Base-by-base conservation (phyloP, 768 basidiomycete species). In the Hebeloma cylindrosporum region DNA sequence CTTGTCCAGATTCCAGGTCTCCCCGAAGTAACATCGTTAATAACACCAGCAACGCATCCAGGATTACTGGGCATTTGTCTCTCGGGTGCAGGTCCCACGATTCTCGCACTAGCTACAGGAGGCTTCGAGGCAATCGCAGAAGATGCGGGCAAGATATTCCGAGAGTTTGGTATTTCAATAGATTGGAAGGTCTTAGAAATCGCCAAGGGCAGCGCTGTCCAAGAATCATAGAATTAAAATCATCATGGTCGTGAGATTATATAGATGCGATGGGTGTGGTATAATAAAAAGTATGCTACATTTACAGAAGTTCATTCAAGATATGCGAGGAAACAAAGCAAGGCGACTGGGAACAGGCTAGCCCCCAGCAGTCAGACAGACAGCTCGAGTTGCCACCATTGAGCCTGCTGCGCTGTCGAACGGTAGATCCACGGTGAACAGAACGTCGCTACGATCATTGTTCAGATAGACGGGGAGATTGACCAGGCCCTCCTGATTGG, bases 21-120 rank as follows among this genome's bases (percentile, higher is more conserved):
- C 6, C 89, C 93, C 7, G 87, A 92, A 60, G 93, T 99, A 34
- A 92, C 94, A 9, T 85, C 88, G 21, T 72, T 75, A 11, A 84
- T 98, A 40, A 96, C 96, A 1, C 94, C 94, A 4, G 54, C 77
- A 7, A 84, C 89, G 0, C 94, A 98, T 66, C 89, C 91, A 0
- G 96, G 96, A n/a, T 72, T 99, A 3, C 75, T 99, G 7, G 96
- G 96, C 3, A 96, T 98, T 43, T 98, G 96, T 64, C 81, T 99
- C 25, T 98, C 95, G 2, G 96, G 96, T 5, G 96, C 96, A 4
- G 96, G 96, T 0, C 96, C 96, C 3, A 97, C 96, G 4, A 96
- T 98, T 50, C 79, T 99, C 50, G 96, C 96, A 1, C 79, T 99
- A 13, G 96, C 96, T 2, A 93, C 90, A 0, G 66, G 69, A 25